These are phyloP conservation scores for Chlorella sp. DNA, from an alignment of 139 green algal genomes.

Conservation along the genomic window DNA sequence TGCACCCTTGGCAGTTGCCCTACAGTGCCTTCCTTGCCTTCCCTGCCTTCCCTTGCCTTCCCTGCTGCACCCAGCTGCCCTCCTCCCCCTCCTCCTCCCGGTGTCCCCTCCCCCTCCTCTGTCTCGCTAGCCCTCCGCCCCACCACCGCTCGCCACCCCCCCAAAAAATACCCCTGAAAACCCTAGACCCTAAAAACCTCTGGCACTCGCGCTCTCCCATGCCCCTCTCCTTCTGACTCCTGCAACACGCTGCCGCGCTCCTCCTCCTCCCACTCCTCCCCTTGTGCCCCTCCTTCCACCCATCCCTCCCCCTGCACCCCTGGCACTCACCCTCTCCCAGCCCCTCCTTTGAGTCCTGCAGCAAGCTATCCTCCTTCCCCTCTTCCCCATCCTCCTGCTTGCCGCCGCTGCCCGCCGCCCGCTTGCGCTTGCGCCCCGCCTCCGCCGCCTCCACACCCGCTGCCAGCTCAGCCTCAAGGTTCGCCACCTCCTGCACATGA, in stretches of 20 bases:
- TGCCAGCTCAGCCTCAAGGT: conserved; percentile 42
- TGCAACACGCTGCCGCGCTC: background rate
- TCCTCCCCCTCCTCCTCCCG: too few relatives aligned
- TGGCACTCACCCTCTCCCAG: background rate
- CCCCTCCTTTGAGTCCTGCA: background rate
- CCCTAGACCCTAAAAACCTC: too few relatives aligned
- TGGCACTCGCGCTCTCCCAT: background rate
- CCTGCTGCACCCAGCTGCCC: too few relatives aligned
- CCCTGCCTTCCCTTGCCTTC: too few relatives aligned
- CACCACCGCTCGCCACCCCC: too few relatives aligned
- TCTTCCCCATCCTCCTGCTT: conserved; percentile 38
- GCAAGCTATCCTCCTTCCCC: conserved; percentile 30
- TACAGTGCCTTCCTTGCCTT: too few relatives aligned
- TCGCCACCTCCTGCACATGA: conserved; percentile 26
- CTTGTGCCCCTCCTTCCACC: background rate
- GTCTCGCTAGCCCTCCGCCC: too few relatives aligned
- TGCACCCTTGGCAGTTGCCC: too few relatives aligned
- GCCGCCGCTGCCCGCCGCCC: conserved; percentile 26
- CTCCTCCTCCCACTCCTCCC: background rate
- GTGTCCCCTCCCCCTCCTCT: too few relatives aligned
- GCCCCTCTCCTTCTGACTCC: background rate
- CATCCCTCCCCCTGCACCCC: background rate
- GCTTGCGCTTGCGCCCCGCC: conserved; percentile 34
- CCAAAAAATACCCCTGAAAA: too few relatives aligned
- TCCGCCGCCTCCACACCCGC: conserved; percentile 24